Conservation (phyloP, 305 asterid genomes). For the Caryopteris hybrid region DNA sequence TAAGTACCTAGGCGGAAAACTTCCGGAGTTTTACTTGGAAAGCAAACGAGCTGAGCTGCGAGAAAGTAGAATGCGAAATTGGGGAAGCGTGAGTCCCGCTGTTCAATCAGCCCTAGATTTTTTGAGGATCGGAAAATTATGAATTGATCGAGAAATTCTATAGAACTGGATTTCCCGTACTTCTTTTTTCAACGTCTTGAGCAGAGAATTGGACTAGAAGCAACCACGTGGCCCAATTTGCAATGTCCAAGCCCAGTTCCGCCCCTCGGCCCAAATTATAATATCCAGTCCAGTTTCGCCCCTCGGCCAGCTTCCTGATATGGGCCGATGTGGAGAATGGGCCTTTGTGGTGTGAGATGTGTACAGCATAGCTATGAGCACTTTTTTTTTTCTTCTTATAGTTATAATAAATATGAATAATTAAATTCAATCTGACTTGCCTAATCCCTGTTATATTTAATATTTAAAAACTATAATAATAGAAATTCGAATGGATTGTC, state of each 20-base stretch:
- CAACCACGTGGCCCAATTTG: constrained; percentile 24
- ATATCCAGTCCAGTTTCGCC: too few relatives aligned
- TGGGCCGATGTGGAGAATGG: not conserved
- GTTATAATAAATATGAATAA: too few relatives aligned
- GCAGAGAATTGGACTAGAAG: constrained; percentile 31
- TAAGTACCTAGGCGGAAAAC: constrained; percentile 21
- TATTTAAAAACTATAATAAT: too few relatives aligned
- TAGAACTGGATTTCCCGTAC: constrained; percentile 10
- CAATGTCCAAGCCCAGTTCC: not conserved
- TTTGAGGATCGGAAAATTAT: constrained; percentile 11
- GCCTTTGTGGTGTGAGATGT: not conserved
- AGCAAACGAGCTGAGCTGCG: constrained; percentile 14
- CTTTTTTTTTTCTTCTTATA: too few relatives aligned
- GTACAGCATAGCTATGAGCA: too few relatives aligned
- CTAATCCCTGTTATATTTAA: too few relatives aligned
- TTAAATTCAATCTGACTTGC: too few relatives aligned
- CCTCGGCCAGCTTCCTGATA: not conserved
- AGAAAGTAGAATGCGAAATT: not conserved
- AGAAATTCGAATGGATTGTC: too few relatives aligned
- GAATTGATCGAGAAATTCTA: constrained; percentile 15
- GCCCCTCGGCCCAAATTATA: not conserved
- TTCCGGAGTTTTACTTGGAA: constrained; percentile 15
- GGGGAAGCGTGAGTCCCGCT: constrained; percentile 9
- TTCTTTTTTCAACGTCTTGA: constrained; percentile 12
- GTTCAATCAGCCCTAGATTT: constrained; percentile 32